Evolutionary conservation across 1,284 basidiomycete genomes (phyloP).

Genomic region (Tilletia setariae): DNA sequence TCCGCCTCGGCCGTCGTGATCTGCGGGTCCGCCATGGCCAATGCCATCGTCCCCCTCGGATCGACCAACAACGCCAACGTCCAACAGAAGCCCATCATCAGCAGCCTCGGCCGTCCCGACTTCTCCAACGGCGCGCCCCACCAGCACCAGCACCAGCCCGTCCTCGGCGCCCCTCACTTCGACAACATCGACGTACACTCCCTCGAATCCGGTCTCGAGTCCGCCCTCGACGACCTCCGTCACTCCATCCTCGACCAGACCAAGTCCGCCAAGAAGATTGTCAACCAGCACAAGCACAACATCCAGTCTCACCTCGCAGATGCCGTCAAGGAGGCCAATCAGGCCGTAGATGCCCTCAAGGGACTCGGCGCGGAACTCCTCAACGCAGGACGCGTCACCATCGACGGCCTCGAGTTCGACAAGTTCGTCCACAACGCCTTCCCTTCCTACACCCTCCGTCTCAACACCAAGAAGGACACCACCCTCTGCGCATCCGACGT

Average conservation of each 20-base stretch:
- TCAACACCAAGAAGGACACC: slow-evolving; percentile 57
- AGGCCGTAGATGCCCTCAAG: slow-evolving; percentile 27
- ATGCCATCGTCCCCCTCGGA: too few relatives aligned
- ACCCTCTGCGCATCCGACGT: slow-evolving; percentile 73
- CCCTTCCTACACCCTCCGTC: slow-evolving; percentile 66
- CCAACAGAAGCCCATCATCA: slow-evolving; percentile 25
- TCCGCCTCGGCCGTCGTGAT: slow-evolving; percentile 35
- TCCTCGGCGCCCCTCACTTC: slow-evolving; percentile 30
- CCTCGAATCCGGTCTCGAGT: too few relatives aligned
- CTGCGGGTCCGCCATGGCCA: slow-evolving; percentile 27
- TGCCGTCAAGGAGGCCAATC: slow-evolving; percentile 24
- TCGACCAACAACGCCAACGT: slow-evolving; percentile 4
- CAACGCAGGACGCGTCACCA: slow-evolving; percentile 56
- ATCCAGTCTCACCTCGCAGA: slow-evolving; percentile 27
- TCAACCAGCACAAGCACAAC: slow-evolving; percentile 54
- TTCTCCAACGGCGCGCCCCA: slow-evolving; percentile 29
- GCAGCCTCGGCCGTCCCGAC: slow-evolving; percentile 36
- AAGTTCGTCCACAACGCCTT: slow-evolving; percentile 71
- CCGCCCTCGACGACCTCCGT: slow-evolving; percentile 48
- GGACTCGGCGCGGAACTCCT: slow-evolving; percentile 30
- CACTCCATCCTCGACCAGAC: slow-evolving; percentile 13
- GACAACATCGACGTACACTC: slow-evolving; percentile 28
- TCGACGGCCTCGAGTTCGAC: slow-evolving; percentile 58
- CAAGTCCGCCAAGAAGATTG: slow-evolving; percentile 28
- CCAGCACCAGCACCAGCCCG: too few relatives aligned